Evolutionary conservation across 192 early-diverging fungal genomes (phyloP).

Genomic region (Coemansia sp.): DNA sequence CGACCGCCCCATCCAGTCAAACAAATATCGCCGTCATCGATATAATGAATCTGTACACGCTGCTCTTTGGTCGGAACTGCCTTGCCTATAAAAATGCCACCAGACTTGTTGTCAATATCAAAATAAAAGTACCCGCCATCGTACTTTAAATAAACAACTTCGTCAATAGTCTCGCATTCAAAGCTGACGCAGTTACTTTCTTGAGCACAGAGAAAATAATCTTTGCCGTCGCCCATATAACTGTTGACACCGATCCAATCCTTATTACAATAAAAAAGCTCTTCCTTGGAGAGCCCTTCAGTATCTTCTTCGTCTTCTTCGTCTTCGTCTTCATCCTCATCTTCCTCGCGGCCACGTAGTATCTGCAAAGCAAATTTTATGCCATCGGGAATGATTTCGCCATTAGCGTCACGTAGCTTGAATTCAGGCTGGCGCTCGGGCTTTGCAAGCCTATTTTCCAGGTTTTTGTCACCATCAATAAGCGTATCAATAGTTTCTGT

Average conservation of each 20-base stretch:
- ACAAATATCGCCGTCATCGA: no score
- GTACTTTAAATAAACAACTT: constrained; percentile 2
- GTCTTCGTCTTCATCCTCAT: background rate
- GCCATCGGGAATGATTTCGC: no score
- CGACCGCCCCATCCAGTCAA: background rate
- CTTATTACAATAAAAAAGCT: background rate
- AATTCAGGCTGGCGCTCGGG: no score
- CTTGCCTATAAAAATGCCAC: background rate
- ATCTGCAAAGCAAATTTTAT: background rate
- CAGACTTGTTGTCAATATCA: background rate
- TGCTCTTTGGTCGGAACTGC: constrained; percentile 5
- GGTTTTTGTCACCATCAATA: no score
- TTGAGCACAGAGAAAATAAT: constrained; percentile 5
- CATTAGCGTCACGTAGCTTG: no score
- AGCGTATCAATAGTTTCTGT: no score
- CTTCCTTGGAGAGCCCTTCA: background rate
- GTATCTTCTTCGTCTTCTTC: background rate
- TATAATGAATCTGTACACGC: no score
- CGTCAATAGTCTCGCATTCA: constrained; percentile 3
- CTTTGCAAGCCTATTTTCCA: no score
- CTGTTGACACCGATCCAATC: background rate
- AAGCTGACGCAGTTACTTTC: background rate
- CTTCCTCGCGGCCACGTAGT: background rate
- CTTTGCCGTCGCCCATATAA: background rate
- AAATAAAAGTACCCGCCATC: background rate